A percentile compares a stretch with the other conserved stretches of the same genome.
Conservation (phyloP, 371 early-diverging fungal species). For the Sporodiniella umbellata region DNA sequence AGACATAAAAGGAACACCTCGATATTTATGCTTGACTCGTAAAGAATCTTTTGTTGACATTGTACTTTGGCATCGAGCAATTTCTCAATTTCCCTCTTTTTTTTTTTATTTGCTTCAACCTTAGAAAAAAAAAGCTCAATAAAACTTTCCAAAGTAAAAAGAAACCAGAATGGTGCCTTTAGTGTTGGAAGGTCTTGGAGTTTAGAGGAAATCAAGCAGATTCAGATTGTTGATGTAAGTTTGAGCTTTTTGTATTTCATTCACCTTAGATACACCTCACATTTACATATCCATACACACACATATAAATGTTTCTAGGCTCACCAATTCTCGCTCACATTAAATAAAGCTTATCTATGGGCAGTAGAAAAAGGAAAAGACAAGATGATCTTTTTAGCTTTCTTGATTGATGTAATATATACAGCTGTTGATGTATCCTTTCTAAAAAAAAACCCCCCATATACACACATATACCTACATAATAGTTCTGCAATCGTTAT, state of each 20-base stretch:
- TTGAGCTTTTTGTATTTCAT: neutral
- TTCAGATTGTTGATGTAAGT: constrained; percentile 56
- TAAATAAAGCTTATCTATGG: constrained; percentile 52
- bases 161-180: constrained; percentile 53
- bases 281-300: too few relatives aligned
- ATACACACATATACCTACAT: neutral
- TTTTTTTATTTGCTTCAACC: too few relatives aligned
- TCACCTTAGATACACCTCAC: neutral
- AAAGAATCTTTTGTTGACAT: too few relatives aligned
- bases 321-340: constrained; percentile 43
- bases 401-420: constrained; percentile 40
- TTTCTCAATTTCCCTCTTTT: too few relatives aligned
- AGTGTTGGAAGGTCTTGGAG: constrained; percentile 57
- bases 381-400: constrained; percentile 45
- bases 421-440: too few relatives aligned
- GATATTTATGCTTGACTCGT: constrained; percentile 49
- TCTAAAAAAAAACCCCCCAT: neutral
- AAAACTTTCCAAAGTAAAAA: constrained; percentile 55
- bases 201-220: constrained; percentile 54
- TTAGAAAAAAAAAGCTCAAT: constrained; percentile 49
- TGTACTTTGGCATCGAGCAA: too few relatives aligned
- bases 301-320: too few relatives aligned
- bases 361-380: constrained; percentile 45
- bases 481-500: constrained; percentile 37
- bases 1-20: constrained; percentile 45